phyloP scores from a whole-genome alignment of 2,329 filamentous ascomycete species.

The Penicillium occitanis region DNA sequence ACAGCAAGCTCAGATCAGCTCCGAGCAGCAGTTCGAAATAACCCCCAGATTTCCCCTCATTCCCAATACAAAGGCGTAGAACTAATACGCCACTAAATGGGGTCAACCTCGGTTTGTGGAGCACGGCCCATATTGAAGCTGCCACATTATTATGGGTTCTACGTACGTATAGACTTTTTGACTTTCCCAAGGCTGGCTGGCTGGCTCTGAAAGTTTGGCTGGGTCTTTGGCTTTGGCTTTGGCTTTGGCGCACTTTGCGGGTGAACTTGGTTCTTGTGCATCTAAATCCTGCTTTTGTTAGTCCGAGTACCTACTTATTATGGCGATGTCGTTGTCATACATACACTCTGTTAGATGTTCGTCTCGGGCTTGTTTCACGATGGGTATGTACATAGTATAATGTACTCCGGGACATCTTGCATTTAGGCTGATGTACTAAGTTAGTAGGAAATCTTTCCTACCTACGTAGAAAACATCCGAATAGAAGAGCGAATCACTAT shows the following conservation, averaged over 20 bases:
- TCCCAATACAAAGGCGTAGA: not conserved
- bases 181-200: not conserved
- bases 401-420: not conserved
- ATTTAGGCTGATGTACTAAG: not conserved
- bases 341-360: not conserved
- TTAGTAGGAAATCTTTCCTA: not conserved
- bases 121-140: not conserved
- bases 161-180: not conserved
- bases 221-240: not conserved
- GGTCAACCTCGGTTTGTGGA: constrained; percentile 10
- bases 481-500: not conserved
- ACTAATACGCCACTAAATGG: not conserved
- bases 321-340: not conserved
- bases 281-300: not conserved
- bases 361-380: not conserved
- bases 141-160: not conserved
- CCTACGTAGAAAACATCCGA: not conserved
- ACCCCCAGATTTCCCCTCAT: not conserved
- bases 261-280: not conserved
- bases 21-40: not conserved
- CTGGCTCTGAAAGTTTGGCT: not conserved
- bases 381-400: not conserved
- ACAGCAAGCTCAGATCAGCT: not conserved
- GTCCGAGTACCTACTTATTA: not conserved
- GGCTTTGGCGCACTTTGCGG: not conserved